Evolutionary conservation across 176 grass and related monocot genomes (phyloP).

Genomic region (Rhynchospora breviuscula): DNA sequence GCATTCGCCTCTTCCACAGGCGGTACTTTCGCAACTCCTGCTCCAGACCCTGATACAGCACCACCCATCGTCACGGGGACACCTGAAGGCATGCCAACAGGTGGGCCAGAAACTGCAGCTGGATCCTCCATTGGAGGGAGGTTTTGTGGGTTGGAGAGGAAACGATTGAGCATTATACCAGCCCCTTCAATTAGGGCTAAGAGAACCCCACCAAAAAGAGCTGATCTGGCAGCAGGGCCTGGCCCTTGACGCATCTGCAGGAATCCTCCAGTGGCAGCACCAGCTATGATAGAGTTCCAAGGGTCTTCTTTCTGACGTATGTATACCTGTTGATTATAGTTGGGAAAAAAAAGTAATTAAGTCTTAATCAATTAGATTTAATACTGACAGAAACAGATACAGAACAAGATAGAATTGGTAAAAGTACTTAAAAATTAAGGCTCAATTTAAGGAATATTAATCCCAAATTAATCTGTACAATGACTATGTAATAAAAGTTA

Average conservation of each 20-base stretch:
- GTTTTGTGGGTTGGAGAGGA: conserved; percentile 55
- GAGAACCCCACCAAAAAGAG: conserved; percentile 65
- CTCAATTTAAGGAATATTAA: neutral
- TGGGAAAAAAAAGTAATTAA: neutral
- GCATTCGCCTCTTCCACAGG: conserved; percentile 13
- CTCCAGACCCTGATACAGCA: neutral
- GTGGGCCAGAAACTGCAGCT: conserved; percentile 4
- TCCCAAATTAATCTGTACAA: neutral
- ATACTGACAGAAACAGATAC: no score
- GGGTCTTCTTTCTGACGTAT: conserved; percentile 92
- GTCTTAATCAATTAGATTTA: neutral
- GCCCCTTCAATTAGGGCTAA: conserved; percentile 96
- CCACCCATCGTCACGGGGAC: neutral
- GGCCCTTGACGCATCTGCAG: conserved; percentile 82
- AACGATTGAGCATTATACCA: conserved; percentile 84
- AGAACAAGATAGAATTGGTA: neutral
- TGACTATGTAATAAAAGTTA: neutral
- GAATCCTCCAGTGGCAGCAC: conserved; percentile 80
- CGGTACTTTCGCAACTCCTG: conserved; percentile 18
- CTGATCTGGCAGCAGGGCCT: conserved; percentile 45
- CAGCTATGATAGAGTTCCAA: conserved; percentile 95
- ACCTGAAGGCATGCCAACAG: conserved; percentile 1
- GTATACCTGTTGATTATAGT: conserved; percentile 29
- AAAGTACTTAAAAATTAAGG: neutral
- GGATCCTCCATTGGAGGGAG: conserved; percentile 53